A percentile compares a stretch with the other conserved stretches of the same genome.
These are phyloP conservation scores for Acidiella bohemica DNA, from an alignment of 495 filamentous ascomycete species.

Conservation along the genomic window DNA sequence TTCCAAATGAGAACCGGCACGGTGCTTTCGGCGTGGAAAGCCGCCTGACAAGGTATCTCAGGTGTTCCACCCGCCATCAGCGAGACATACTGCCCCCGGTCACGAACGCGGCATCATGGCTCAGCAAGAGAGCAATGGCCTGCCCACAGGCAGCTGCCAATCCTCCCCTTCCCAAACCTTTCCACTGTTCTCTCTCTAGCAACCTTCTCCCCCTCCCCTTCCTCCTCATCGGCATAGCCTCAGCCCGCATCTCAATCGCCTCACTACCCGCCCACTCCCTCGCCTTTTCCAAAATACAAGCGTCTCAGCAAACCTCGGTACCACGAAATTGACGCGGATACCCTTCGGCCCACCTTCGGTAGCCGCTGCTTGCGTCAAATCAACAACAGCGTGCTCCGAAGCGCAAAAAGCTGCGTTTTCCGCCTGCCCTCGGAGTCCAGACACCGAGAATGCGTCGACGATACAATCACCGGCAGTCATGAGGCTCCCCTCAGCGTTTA, in stretches of 20 bases:
- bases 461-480: constrained; percentile 26
- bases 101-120: constrained; percentile 22
- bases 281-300: background rate
- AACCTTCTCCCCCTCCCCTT: too few relatives aligned
- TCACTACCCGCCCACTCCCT: constrained; percentile 10
- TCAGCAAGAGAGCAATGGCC: constrained; percentile 22
- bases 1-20: too few relatives aligned
- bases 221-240: constrained; percentile 1
- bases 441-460: constrained; percentile 45
- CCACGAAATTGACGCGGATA: constrained; percentile 43
- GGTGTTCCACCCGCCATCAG: constrained; percentile 25
- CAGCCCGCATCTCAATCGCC: constrained; percentile 15
- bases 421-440: constrained; percentile 38
- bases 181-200: constrained; percentile 2
- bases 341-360: constrained; percentile 40
- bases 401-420: constrained; percentile 41
- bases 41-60: too few relatives aligned
- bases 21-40: too few relatives aligned
- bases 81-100: constrained; percentile 16
- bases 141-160: constrained; percentile 21
- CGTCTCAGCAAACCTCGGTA: constrained; percentile 18
- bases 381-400: constrained; percentile 43
- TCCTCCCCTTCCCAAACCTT: constrained; percentile 17
- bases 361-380: constrained; percentile 44
- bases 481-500: constrained; percentile 17